Percentiles rank a stretch among this genome's conserved stretches.
Conservation (phyloP, 805 yeast genomes). For the Candida ipomoeae region DNA sequence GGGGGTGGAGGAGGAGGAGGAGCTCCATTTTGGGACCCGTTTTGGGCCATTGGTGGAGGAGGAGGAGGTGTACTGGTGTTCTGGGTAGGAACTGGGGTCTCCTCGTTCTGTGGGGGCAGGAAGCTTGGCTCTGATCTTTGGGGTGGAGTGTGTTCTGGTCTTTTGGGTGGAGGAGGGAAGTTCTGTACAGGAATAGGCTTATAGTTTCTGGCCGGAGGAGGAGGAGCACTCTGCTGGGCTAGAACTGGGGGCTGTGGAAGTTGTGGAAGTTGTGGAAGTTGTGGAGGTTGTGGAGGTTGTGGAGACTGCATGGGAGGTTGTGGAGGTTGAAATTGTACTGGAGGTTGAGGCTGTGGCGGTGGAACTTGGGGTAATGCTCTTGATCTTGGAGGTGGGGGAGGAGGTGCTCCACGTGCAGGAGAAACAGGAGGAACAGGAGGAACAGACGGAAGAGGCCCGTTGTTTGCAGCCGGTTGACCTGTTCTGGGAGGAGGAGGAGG, state of each 20-base stretch:
- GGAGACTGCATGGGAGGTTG: no score
- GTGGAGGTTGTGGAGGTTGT: conserved; percentile 3
- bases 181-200: not conserved
- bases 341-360: not conserved
- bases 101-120: no score
- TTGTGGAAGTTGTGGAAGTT: not conserved
- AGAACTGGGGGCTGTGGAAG: conserved; percentile 8
- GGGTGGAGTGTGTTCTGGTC: not conserved
- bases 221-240: not conserved
- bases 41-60: conserved; percentile 28
- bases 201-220: conserved; percentile 1
- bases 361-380: not conserved
- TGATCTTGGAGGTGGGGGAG: conserved; percentile 4
- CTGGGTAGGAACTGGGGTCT: not conserved
- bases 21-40: conserved; percentile 24
- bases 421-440: not conserved
- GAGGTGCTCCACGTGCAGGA: not conserved
- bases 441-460: not conserved
- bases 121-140: no score
- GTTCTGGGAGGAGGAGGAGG: conserved; percentile 6
- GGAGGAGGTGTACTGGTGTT: conserved; percentile 5
- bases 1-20: conserved; percentile 23
- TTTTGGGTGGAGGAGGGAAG: not conserved
- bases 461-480: not conserved
- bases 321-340: not conserved